These are phyloP conservation scores for Fomitopsis pulvina DNA, from an alignment of 768 basidiomycete genomes.

Conservation along the genomic window DNA sequence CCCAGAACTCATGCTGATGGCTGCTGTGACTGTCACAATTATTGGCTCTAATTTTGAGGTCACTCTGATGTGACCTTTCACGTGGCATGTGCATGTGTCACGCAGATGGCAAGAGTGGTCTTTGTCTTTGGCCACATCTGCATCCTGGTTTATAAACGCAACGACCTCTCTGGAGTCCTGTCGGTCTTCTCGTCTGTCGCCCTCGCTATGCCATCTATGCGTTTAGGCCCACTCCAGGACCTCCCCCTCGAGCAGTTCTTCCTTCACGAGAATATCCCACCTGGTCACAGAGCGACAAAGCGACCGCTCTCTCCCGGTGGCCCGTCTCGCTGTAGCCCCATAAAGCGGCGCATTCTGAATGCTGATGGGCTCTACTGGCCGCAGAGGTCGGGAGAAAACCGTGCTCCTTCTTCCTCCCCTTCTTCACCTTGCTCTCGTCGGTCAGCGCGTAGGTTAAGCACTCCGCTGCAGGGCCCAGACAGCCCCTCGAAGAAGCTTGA, in stretches of 20 bases:
- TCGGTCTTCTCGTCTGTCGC: neutral
- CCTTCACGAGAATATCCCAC: constrained; percentile 23
- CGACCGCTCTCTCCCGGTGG: constrained; percentile 54
- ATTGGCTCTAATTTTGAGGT: too few species aligned
- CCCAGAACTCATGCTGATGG: too few species aligned
- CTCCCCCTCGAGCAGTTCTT: constrained; percentile 54
- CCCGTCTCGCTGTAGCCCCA: constrained; percentile 46
- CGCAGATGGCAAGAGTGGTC: too few species aligned
- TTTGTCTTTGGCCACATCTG: neutral
- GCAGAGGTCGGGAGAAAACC: constrained; percentile 30
- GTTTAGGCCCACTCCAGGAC: constrained; percentile 24
- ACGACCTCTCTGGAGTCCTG: constrained; percentile 41
- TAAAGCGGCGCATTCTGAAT: constrained; percentile 62
- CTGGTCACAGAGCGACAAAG: constrained; percentile 36
- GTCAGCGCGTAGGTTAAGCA: constrained; percentile 26
- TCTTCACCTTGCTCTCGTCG: constrained; percentile 29
- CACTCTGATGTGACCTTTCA: too few species aligned
- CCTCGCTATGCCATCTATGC: neutral
- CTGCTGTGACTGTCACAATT: too few species aligned
- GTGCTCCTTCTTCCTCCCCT: constrained; percentile 33
- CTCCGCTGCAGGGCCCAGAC: constrained; percentile 34
- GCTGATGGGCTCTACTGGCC: constrained; percentile 42
- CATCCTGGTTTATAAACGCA: constrained; percentile 10
- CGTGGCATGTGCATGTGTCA: too few species aligned
- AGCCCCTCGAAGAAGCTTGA: constrained; percentile 49